Percentiles rank a stretch among this genome's conserved stretches.
Evolutionary conservation across 805 yeast genomes (phyloP).

Genomic region (Kodamaea sagamina): DNA sequence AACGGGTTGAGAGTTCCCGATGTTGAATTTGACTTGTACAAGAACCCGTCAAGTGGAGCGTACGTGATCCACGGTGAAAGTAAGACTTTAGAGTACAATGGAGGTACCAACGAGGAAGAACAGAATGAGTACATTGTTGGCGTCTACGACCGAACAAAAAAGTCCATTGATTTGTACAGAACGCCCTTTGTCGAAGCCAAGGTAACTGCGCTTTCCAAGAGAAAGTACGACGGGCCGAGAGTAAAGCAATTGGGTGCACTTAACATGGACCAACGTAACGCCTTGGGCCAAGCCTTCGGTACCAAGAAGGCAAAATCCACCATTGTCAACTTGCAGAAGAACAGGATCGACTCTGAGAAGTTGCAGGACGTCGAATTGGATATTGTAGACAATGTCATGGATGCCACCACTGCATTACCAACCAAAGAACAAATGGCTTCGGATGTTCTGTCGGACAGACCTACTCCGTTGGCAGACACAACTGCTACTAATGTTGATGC

Average conservation of each 20-base stretch:
- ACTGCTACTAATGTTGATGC: slow-evolving; percentile 85
- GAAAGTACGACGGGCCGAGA: slow-evolving; percentile 60
- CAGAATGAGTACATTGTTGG: slow-evolving; percentile 68
- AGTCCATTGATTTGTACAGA: slow-evolving; percentile 63
- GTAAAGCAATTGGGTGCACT: slow-evolving; percentile 57
- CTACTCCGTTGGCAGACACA: slow-evolving; percentile 74
- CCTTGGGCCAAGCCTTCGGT: slow-evolving; percentile 95
- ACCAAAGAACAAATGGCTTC: slow-evolving; percentile 62
- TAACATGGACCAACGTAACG: slow-evolving; percentile 66
- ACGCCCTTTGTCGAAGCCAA: slow-evolving; percentile 62
- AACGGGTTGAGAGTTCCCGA: slow-evolving; percentile 71
- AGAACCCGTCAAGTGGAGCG: slow-evolving; percentile 39
- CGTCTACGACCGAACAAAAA: slow-evolving; percentile 67
- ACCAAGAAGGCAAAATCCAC: slow-evolving; percentile 95
- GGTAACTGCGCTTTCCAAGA: slow-evolving; percentile 62
- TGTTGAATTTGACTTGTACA: slow-evolving; percentile 63
- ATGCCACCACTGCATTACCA: slow-evolving; percentile 73
- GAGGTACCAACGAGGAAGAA: slow-evolving; percentile 40
- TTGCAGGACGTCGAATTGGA: slow-evolving; percentile 74
- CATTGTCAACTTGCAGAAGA: slow-evolving; percentile 74
- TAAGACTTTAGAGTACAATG: slow-evolving; percentile 71
- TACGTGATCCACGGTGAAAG: slow-evolving; percentile 76
- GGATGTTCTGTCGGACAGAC: slow-evolving; percentile 65
- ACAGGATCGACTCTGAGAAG: slow-evolving; percentile 82
- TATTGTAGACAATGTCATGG: slow-evolving; percentile 77